phyloP scores from a whole-genome alignment of 2,329 filamentous ascomycete genomes.

The Diplodia intermedia region DNA sequence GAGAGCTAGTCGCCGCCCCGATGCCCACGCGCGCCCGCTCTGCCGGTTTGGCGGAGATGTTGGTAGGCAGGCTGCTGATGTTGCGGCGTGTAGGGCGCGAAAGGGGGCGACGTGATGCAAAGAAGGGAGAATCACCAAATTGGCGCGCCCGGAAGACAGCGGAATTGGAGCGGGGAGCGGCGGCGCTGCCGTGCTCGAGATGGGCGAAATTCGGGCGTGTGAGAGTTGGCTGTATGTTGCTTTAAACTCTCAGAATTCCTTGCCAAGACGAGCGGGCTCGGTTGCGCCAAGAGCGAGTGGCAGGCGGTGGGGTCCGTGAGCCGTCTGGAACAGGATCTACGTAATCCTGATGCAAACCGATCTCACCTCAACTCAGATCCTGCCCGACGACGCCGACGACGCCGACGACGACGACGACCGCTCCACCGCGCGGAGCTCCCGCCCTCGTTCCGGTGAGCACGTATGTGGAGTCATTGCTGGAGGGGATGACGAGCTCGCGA shows the following conservation, averaged over 20 bases:
- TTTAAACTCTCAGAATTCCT: slow-evolving; percentile 5
- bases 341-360: background rate
- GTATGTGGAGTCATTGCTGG: background rate
- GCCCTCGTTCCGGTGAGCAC: background rate
- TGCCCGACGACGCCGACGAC: background rate
- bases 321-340: background rate
- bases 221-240: background rate
- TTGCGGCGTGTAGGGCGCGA: background rate
- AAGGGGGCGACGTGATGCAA: background rate
- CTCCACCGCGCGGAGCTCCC: background rate
- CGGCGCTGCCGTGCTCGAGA: background rate
- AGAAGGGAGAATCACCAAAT: background rate
- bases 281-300: background rate
- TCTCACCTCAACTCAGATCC: background rate
- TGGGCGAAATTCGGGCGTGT: background rate
- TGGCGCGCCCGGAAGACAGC: background rate
- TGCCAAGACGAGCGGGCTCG: background rate
- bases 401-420: no score
- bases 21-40: background rate
- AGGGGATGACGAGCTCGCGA: background rate
- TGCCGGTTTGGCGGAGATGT: background rate
- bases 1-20: background rate
- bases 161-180: background rate
- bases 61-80: background rate
- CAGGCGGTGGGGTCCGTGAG: background rate